These are phyloP conservation scores for Rhynchospora pubera DNA, from an alignment of 176 grass and related monocot species.

Conservation along the genomic window DNA sequence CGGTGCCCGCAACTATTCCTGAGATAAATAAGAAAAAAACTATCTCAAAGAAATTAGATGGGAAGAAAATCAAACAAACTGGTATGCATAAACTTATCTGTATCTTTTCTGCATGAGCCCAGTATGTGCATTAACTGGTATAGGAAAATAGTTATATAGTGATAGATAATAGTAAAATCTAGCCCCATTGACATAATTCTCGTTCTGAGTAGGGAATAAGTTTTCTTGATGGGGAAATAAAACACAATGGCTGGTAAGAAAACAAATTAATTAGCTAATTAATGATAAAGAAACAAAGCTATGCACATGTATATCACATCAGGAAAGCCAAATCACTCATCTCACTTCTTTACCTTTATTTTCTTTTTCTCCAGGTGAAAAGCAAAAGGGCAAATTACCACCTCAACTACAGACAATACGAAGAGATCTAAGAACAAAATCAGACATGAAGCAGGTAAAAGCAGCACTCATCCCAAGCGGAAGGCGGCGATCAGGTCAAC, in stretches of 20 bases:
- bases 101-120: neutral
- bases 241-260: neutral
- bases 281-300: neutral
- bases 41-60: slow-evolving; percentile 30
- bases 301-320: neutral
- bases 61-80: slow-evolving; percentile 34
- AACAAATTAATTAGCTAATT: neutral
- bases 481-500: slow-evolving; percentile 29
- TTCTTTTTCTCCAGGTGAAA: slow-evolving; percentile 20
- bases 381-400: slow-evolving; percentile 25
- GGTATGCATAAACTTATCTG: slow-evolving; percentile 20
- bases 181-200: neutral
- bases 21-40: slow-evolving; percentile 24
- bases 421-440: slow-evolving; percentile 29
- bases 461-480: neutral
- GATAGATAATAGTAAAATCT: neutral
- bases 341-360: neutral
- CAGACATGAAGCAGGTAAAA: slow-evolving; percentile 31
- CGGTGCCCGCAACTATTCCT: slow-evolving; percentile 24
- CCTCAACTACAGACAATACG: neutral
- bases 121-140: neutral
- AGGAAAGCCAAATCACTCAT: neutral
- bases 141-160: neutral
- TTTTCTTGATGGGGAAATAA: neutral
- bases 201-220: neutral